phyloP scores from a whole-genome alignment of 441 rosid genomes.

The Populus hybrid region DNA sequence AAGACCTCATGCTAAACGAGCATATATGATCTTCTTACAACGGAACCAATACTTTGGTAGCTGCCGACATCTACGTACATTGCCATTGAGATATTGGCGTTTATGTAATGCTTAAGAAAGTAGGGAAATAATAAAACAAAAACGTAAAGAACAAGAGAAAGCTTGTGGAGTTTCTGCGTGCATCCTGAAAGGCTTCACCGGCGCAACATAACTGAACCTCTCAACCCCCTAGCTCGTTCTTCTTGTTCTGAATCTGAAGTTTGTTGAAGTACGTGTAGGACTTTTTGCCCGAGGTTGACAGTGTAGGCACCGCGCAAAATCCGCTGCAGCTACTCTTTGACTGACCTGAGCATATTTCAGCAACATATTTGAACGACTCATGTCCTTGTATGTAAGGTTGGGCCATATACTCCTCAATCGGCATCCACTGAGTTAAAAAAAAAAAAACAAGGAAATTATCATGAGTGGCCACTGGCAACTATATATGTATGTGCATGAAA shows the following conservation, averaged over 20 bases:
- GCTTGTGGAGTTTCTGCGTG: not conserved
- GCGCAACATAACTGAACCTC: not conserved
- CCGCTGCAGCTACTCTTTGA: not conserved
- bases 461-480: too few relatives aligned
- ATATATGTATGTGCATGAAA: too few relatives aligned
- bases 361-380: not conserved
- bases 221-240: not conserved
- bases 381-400: not conserved
- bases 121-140: too few relatives aligned
- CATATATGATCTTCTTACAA: not conserved
- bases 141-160: not conserved
- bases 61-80: too few relatives aligned
- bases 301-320: not conserved
- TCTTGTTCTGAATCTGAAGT: not conserved
- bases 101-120: too few relatives aligned
- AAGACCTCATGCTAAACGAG: too few relatives aligned
- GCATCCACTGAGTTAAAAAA: not conserved
- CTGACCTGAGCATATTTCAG: not conserved
- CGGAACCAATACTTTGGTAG: not conserved
- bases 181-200: not conserved
- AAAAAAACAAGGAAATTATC: too few relatives aligned
- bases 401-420: not conserved
- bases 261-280: not conserved
- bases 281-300: not conserved
- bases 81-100: too few relatives aligned